These are phyloP conservation scores for Whalleya microplaca DNA, from an alignment of 2,329 filamentous ascomycete genomes.

Conservation along the genomic window DNA sequence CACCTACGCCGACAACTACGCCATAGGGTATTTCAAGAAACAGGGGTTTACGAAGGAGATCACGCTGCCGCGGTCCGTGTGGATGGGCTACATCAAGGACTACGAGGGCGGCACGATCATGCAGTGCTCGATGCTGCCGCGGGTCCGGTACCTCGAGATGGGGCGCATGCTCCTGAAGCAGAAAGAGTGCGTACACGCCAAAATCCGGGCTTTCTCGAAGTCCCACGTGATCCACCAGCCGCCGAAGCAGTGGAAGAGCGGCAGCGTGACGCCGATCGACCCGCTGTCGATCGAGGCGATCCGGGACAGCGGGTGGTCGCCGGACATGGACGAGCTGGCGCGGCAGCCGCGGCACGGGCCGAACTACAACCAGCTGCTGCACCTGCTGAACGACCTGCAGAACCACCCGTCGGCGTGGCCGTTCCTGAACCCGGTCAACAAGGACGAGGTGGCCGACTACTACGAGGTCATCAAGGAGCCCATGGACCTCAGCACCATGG, in stretches of 20 bases:
- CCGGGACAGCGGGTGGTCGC: constrained; percentile 89
- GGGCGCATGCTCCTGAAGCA: constrained; percentile 96
- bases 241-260: constrained; percentile 80
- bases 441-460: constrained; percentile 97
- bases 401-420: constrained; percentile 95
- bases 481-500: constrained; percentile 97
- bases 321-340: constrained; percentile 96
- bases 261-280: constrained; percentile 73
- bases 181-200: constrained; percentile 92
- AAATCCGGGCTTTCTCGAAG: constrained; percentile 89
- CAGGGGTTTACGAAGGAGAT: constrained; percentile 99
- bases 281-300: constrained; percentile 87
- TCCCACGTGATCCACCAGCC: constrained; percentile 86
- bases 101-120: constrained; percentile 99
- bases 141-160: constrained; percentile 90
- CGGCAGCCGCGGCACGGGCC: constrained; percentile 94
- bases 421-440: constrained; percentile 90
- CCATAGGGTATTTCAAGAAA: constrained; percentile 98
- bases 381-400: constrained; percentile 92
- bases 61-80: constrained; percentile 82
- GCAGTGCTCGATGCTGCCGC: constrained; percentile 97
- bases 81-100: constrained; percentile 99
- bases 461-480: constrained; percentile 98
- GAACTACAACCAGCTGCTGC: constrained; percentile 91
- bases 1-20: constrained; percentile 98